These are phyloP conservation scores for Exserohilum rostratum DNA, from an alignment of 2,329 filamentous ascomycete species.

Conservation along the genomic window DNA sequence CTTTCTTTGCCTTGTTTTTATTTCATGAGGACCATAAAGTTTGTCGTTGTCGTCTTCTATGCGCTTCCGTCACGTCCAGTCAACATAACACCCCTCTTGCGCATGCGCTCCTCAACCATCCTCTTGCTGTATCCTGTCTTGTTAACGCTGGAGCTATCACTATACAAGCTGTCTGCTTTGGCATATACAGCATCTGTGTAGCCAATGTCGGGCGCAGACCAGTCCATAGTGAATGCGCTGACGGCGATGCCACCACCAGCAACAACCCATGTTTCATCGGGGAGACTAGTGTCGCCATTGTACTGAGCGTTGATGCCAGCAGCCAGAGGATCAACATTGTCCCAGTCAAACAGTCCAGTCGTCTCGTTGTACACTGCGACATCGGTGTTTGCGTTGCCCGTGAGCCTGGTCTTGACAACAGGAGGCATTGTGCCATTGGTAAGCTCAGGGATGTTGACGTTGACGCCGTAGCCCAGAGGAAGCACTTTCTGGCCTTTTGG, in stretches of 20 bases:
- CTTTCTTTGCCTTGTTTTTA: no score
- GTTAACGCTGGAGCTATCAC: constrained; percentile 4
- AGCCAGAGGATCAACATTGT: constrained; percentile 55
- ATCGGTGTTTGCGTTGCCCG: constrained; percentile 57
- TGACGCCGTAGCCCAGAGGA: constrained; percentile 60
- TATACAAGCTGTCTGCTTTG: constrained; percentile 21
- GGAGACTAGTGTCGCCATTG: constrained; percentile 59
- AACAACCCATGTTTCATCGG: constrained; percentile 58
- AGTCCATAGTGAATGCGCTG: constrained; percentile 59
- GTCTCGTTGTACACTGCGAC: constrained; percentile 54
- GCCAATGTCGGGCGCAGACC: constrained; percentile 52
- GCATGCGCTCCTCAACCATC: constrained; percentile 25
- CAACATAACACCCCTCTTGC: constrained; percentile 20
- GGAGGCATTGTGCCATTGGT: constrained; percentile 51
- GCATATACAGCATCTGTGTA: constrained; percentile 30
- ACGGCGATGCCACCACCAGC: constrained; percentile 52
- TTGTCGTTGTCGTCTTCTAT: background rate
- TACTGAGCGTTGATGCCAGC: constrained; percentile 59
- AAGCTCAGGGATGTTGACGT: constrained; percentile 58
- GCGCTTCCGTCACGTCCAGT: constrained; percentile 9
- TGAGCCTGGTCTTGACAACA: constrained; percentile 57
- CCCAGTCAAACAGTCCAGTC: constrained; percentile 56
- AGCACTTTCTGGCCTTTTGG: constrained; percentile 43
- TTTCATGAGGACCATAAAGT: background rate
- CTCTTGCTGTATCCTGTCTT: constrained; percentile 24